Evolutionary conservation across 257 asterid genomes (phyloP).

Genomic region (Solanum stenotomum): DNA sequence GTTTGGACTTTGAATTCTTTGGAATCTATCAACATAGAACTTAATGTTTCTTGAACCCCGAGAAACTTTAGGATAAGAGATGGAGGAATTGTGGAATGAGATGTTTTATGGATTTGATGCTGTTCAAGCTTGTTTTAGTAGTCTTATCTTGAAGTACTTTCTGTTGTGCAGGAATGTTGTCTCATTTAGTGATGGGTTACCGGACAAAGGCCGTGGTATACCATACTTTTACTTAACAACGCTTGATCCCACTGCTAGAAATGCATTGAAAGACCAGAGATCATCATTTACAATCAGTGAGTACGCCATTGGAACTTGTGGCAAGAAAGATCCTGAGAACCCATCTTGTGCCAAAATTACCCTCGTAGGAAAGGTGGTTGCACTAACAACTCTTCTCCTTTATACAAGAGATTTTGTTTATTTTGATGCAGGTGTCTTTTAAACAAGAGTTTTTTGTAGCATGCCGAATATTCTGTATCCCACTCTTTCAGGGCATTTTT

Average conservation of each 20-base stretch:
- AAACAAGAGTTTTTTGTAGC: neutral
- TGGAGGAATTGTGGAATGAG: neutral
- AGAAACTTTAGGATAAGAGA: neutral
- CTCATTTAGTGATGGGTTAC: constrained; percentile 82
- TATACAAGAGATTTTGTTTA: neutral
- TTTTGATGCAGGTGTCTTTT: neutral
- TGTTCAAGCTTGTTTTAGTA: neutral
- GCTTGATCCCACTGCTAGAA: constrained; percentile 79
- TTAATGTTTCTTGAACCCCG: neutral
- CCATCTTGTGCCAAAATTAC: constrained; percentile 82
- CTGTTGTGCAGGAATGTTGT: constrained; percentile 62
- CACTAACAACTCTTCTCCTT: neutral
- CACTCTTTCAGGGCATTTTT: neutral
- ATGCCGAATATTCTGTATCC: neutral
- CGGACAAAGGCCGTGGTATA: constrained; percentile 55
- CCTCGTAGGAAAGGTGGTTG: constrained; percentile 64
- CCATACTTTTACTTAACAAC: constrained; percentile 85
- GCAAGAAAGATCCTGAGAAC: constrained; percentile 67
- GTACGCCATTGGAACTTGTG: constrained; percentile 63
- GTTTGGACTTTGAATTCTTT: neutral
- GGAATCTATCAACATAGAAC: neutral
- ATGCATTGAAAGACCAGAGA: constrained; percentile 63
- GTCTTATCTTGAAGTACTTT: neutral
- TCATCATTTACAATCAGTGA: constrained; percentile 77
- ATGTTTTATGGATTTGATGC: neutral